A percentile compares a stretch with the other conserved stretches of the same genome.
phyloP scores from a whole-genome alignment of 805 yeast genomes.

The Kodamaea jinghongensis region DNA sequence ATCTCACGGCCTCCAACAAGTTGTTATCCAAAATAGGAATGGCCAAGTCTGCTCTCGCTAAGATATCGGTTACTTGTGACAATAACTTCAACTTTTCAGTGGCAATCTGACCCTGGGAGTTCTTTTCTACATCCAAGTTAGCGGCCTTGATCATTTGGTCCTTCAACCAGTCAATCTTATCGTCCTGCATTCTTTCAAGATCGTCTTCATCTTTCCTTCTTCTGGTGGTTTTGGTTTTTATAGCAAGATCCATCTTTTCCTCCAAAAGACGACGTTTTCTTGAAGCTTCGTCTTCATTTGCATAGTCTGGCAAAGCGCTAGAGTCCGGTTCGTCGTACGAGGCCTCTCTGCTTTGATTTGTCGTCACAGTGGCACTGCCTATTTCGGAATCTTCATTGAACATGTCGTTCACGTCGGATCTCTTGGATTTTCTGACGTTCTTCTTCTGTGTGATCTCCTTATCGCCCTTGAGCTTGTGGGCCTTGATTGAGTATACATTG shows the following conservation, averaged over 20 bases:
- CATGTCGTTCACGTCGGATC: conserved; percentile 12
- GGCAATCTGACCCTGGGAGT: conserved; percentile 64
- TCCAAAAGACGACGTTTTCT: conserved; percentile 75
- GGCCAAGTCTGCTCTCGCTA: conserved; percentile 80
- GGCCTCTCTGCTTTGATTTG: conserved; percentile 2
- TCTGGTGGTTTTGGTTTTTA: conserved; percentile 59
- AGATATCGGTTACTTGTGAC: conserved; percentile 70
- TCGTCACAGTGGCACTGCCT: conserved; percentile 5
- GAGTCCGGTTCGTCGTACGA: conserved; percentile 6
- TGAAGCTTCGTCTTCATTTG: conserved; percentile 34
- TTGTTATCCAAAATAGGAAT: conserved; percentile 94
- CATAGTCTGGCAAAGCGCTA: conserved; percentile 14
- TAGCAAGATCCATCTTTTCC: conserved; percentile 72
- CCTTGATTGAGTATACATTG: conserved; percentile 19
- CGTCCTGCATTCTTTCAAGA: conserved; percentile 93
- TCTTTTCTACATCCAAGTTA: conserved; percentile 62
- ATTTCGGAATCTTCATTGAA: conserved; percentile 4
- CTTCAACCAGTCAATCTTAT: conserved; percentile 73
- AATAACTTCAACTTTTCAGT: conserved; percentile 74
- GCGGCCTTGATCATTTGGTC: conserved; percentile 90
- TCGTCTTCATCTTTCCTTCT: conserved; percentile 86
- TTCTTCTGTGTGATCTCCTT: conserved; percentile 25
- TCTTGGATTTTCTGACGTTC: conserved; percentile 23
- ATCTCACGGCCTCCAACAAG: conserved; percentile 84
- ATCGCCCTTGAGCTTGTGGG: conserved; percentile 19